These are phyloP conservation scores for Fusarium aywerte DNA, from an alignment of 2,329 filamentous ascomycete genomes.

Conservation along the genomic window DNA sequence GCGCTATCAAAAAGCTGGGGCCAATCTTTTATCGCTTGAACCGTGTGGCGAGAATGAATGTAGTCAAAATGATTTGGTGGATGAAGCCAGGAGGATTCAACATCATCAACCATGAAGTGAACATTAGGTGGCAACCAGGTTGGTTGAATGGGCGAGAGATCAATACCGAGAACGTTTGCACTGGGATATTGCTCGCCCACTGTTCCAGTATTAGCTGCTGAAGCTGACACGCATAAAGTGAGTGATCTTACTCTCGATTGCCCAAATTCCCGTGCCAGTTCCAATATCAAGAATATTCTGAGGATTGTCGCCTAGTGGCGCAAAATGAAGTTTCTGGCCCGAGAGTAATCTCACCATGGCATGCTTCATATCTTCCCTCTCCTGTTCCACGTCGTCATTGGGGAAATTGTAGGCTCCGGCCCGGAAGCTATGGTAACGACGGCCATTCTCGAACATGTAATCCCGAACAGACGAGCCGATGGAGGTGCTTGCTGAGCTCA, in stretches of 20 bases:
- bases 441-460: constrained; percentile 67
- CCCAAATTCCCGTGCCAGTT: constrained; percentile 69
- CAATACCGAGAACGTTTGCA: constrained; percentile 57
- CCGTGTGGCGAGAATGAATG: constrained; percentile 68
- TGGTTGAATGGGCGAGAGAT: constrained; percentile 62
- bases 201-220: constrained; percentile 33
- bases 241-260: constrained; percentile 60
- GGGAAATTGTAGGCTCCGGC: constrained; percentile 68
- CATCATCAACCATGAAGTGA: constrained; percentile 67
- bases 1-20: constrained; percentile 56
- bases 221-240: neutral
- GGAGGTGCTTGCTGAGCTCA: constrained; percentile 53
- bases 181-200: constrained; percentile 61
- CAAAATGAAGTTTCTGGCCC: constrained; percentile 61
- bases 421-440: constrained; percentile 66
- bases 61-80: constrained; percentile 67
- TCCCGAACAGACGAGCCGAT: constrained; percentile 57
- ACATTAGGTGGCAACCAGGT: constrained; percentile 66
- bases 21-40: constrained; percentile 68
- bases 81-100: constrained; percentile 67
- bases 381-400: constrained; percentile 69
- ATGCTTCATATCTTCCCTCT: constrained; percentile 68
- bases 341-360: constrained; percentile 62
- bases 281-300: constrained; percentile 67
- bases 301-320: constrained; percentile 59